Base-by-base conservation (phyloP, 2,329 filamentous ascomycete genomes). In the Dactylellina leptospora region DNA sequence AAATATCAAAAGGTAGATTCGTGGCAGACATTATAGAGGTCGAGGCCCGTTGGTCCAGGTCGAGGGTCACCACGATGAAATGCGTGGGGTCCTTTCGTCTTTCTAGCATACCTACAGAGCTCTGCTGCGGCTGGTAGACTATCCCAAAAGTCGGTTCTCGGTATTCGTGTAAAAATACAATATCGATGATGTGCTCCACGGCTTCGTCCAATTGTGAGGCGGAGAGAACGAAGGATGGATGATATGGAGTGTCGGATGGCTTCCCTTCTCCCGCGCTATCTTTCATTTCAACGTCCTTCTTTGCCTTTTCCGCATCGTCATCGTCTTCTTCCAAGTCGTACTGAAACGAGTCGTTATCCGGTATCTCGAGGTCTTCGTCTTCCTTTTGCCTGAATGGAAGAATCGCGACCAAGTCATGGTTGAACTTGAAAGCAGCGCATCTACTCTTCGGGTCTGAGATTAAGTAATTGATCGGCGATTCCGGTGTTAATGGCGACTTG, bases 131-230 rank as follows among this genome's bases (percentile, higher is more conserved):
- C 1, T 93, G 91, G 48, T 92, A 95, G 42, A 99, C 84, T 72
- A 99, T 93, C 63, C 93, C 95, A 81, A 99, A 96, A 0, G 95
- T 99, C 10, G 95, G 93, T 80, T 97, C 95, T 79, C 95, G 89
- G 80, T 99, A 99, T 82, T 97, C 93, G 84, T 97, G 87, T 75
- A 99, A 83, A 80, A 99, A 99, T 61, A 91, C 89, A 78, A 99
- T 86, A 78, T 96, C 91, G 77, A 97, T 88, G 51, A 93, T 92
- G 80, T 96, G 90, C 71, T 93, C 87, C 76, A 99, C 85, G 74
- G 86, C 87, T 74, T 93, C 90, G 80, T 97, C 93, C 80, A 99
- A 85, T 77, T 92, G 87, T 58, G 93, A 92, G 75, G 97, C 84
- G 74, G 92, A 90, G 75, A 99, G 85, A 74, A 97, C 93, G 82